Evolutionary conservation across 1,139 yeast genomes (phyloP), one percentile per base, ranked within the genome.

Genomic region (Taphrina sp.): DNA sequence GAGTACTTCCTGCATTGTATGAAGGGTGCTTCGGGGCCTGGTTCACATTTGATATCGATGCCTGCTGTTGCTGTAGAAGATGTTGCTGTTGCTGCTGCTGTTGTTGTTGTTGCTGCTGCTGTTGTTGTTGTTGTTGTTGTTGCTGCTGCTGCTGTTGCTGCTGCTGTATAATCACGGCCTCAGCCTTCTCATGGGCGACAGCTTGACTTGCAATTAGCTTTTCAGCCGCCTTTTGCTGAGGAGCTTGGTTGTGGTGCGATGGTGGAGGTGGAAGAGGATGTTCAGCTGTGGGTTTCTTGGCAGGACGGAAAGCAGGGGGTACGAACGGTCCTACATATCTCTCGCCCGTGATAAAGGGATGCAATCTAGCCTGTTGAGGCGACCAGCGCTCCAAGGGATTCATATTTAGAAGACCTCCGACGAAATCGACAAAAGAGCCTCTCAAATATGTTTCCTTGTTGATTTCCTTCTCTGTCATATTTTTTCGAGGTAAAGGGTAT

Each of bases 381-480:
- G 96, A 88, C 82, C 96, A 84, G 64, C 99, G 77, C 68, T 90
- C 96, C 64, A 92, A 76, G 0, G 98, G 98, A 69, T 90, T 90
- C 66, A 88, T 71, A 63, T 84, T 87, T 59, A 92, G 73, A 8
- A 87, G 78, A 34, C 95, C 95, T 46, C 76, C 71, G 51, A 92
- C 75, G 65, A 92, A 88, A 68, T 90, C 95, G 34, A 83, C 75
- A 62, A 92, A 76, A 39, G 87, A 76, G 76, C 58, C 82, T 5
- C 38, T 39, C 34, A 46, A 33, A 26, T 28, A 28, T 4, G 34
- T 36, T 34, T 61, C 56, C 58, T 64, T 63, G 57, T 70, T 72
- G 44, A 77, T 69, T 23, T 77, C 74, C 3, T 75, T 71, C 59
- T 78, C 76, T 1, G 85, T 80, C 85, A 38, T 34, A 23, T 44